Evolutionary conservation across 768 basidiomycete genomes (phyloP).

Genomic region (Termitomyces sp.): DNA sequence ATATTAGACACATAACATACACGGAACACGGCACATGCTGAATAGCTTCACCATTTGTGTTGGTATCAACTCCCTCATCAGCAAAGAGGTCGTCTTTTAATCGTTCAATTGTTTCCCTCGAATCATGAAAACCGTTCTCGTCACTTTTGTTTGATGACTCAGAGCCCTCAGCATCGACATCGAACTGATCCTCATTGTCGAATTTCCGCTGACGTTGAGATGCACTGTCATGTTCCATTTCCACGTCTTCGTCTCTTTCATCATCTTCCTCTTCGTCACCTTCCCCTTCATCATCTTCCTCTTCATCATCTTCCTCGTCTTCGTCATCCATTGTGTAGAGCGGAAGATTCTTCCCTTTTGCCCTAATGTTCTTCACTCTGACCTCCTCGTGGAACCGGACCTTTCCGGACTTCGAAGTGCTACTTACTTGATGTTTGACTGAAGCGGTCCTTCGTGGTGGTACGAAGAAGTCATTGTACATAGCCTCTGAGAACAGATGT

Average conservation of each 20-base stretch:
- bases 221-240: neutral
- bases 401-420: slow-evolving; percentile 25
- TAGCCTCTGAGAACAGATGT: slow-evolving; percentile 38
- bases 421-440: slow-evolving; percentile 11
- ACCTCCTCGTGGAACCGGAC: slow-evolving; percentile 84
- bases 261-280: slow-evolving; percentile 20
- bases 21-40: slow-evolving; percentile 9
- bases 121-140: slow-evolving; percentile 25
- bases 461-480: slow-evolving; percentile 80
- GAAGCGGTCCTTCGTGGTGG: slow-evolving; percentile 34
- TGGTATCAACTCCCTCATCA: slow-evolving; percentile 52
- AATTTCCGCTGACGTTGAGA: neutral
- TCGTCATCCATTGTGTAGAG: slow-evolving; percentile 39
- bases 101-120: slow-evolving; percentile 51
- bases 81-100: slow-evolving; percentile 78
- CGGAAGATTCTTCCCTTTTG: slow-evolving; percentile 61
- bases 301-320: slow-evolving; percentile 27
- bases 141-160: slow-evolving; percentile 24
- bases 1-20: slow-evolving; percentile 5
- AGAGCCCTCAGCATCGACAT: slow-evolving; percentile 13
- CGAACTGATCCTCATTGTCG: slow-evolving; percentile 19
- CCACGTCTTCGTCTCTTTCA: slow-evolving; percentile 20
- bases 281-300: slow-evolving; percentile 24
- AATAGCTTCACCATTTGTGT: slow-evolving; percentile 19
- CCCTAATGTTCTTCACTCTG: slow-evolving; percentile 73